These are phyloP conservation scores for Penicillium steckii DNA, from an alignment of 495 filamentous ascomycete genomes.

Conservation along the genomic window DNA sequence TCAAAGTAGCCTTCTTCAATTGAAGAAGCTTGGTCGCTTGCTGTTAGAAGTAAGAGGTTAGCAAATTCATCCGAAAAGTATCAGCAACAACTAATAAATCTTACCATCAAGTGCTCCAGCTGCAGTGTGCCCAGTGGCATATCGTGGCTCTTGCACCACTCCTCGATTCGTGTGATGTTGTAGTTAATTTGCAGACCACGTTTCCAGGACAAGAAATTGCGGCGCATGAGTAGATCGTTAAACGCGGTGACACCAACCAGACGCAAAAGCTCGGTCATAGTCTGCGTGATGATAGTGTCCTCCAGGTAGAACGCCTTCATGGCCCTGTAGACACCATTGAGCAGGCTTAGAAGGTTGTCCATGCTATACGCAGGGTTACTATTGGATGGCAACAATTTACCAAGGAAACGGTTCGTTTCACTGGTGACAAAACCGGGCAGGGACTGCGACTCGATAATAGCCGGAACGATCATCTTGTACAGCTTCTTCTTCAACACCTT, in stretches of 20 bases:
- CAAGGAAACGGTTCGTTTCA: slow-evolving; percentile 95
- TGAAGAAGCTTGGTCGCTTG: slow-evolving; percentile 99
- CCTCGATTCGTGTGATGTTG: slow-evolving; percentile 98
- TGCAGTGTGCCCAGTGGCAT: slow-evolving; percentile 98
- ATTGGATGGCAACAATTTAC: slow-evolving; percentile 88
- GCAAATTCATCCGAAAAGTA: slow-evolving; percentile 9
- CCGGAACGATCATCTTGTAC: slow-evolving; percentile 98
- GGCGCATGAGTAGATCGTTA: slow-evolving; percentile 95
- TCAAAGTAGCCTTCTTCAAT: slow-evolving; percentile 97
- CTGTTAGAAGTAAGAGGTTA: slow-evolving; percentile 45
- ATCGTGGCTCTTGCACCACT: slow-evolving; percentile 99
- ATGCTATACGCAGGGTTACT: slow-evolving; percentile 93
- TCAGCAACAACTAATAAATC: slow-evolving; percentile 3
- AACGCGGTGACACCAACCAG: slow-evolving; percentile 98
- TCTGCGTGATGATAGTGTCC: slow-evolving; percentile 92
- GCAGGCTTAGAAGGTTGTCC: slow-evolving; percentile 94
- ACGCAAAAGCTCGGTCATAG: slow-evolving; percentile 87
- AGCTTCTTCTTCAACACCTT: slow-evolving; percentile 99
- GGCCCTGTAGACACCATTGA: slow-evolving; percentile 96
- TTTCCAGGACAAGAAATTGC: slow-evolving; percentile 99
- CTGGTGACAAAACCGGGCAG: slow-evolving; percentile 98
- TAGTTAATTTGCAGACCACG: slow-evolving; percentile 99
- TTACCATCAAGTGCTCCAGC: slow-evolving; percentile 96
- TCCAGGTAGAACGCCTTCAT: slow-evolving; percentile 99
- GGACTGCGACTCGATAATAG: slow-evolving; percentile 98